These are phyloP conservation scores for Neonectria ditissima DNA, from an alignment of 2,329 filamentous ascomycete species.

Conservation along the genomic window DNA sequence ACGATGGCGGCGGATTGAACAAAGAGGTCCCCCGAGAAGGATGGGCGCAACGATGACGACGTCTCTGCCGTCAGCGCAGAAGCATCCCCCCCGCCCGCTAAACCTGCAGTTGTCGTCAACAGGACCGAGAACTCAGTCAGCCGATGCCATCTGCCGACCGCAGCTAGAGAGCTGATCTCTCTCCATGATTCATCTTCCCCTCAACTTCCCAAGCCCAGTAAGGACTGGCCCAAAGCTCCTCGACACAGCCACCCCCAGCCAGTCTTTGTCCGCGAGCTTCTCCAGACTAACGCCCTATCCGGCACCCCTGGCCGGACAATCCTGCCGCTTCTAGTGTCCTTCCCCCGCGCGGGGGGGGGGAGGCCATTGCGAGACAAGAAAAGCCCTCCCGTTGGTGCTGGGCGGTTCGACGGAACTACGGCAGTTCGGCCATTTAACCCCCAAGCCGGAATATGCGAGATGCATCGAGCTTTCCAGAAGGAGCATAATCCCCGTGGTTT, in stretches of 20 bases:
- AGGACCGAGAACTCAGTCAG: neutral
- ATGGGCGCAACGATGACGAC: neutral
- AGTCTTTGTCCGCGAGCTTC: neutral
- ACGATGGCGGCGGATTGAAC: neutral
- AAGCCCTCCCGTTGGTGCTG: no score
- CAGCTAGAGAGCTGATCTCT: neutral
- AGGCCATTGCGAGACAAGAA: neutral
- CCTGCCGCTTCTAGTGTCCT: slow-evolving; percentile 7
- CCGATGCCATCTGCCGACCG: slow-evolving; percentile 5
- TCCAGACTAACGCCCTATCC: neutral
- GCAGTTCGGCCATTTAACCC: slow-evolving; percentile 5
- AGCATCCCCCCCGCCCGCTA: neutral
- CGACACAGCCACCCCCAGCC: no score
- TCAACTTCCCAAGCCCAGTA: neutral
- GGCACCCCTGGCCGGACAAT: slow-evolving; percentile 2
- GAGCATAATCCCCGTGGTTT: slow-evolving; percentile 14
- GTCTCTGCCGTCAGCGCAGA: neutral
- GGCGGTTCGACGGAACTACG: slow-evolving; percentile 17
- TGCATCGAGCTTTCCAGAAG: slow-evolving; percentile 16
- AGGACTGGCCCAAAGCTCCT: neutral
- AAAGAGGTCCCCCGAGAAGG: neutral
- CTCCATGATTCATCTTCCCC: neutral
- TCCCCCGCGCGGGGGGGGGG: slow-evolving; percentile 8
- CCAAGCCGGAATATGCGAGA: slow-evolving; percentile 5
- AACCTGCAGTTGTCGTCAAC: neutral